A percentile compares a stretch with the other conserved stretches of the same genome.
Evolutionary conservation across 352 stramenopile species (phyloP).

Genomic region (Globisporangium lucens): DNA sequence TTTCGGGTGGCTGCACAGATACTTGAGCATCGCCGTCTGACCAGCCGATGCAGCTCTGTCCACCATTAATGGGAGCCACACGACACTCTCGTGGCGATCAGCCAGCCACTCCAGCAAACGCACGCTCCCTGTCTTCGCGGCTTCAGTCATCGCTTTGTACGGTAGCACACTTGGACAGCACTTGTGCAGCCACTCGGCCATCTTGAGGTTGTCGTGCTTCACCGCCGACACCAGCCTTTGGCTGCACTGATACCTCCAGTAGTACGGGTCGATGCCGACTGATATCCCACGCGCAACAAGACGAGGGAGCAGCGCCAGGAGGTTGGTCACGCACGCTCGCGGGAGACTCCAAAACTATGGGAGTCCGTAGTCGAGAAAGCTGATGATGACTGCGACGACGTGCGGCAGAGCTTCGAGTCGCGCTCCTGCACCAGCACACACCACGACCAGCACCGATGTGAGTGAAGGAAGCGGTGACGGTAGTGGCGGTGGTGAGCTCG

Average conservation of each 20-base stretch:
- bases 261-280: neutral
- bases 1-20: no score
- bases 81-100: neutral
- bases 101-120: neutral
- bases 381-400: neutral
- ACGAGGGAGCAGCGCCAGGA: neutral
- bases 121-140: neutral
- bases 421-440: no score
- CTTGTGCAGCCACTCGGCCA: slow-evolving; percentile 1
- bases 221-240: neutral
- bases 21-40: no score
- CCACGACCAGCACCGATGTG: neutral
- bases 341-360: neutral
- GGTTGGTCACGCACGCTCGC: neutral
- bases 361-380: neutral
- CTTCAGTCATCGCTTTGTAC: neutral
- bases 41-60: no score
- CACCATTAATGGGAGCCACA: no score
- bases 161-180: neutral
- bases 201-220: neutral
- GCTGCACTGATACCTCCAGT: neutral
- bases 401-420: neutral
- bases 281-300: neutral
- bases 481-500: no score
- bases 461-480: neutral